Base-by-base conservation (phyloP, 495 filamentous ascomycete species). In the Hypoxylon intermedium region DNA sequence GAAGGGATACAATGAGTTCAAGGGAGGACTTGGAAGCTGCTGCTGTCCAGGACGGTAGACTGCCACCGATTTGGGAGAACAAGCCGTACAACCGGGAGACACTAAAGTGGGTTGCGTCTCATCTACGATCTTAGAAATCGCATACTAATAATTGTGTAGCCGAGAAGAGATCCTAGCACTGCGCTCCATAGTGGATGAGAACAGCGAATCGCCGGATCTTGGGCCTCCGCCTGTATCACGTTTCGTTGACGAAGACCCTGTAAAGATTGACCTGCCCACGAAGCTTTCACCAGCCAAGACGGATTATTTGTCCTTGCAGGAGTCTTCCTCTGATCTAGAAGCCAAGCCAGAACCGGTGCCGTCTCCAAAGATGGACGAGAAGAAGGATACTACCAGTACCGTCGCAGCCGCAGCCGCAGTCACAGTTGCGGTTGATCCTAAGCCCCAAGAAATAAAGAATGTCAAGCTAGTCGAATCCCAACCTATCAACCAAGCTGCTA, bases 31-130 rank as follows among this genome's bases (percentile, higher is more conserved):
- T 75, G 16, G 85, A 87, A 51, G 73, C 73, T 16, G 68, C 80
- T 9, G 80, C 83, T 60, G 67, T 73, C 37, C 78, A 80, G 64
- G 86, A 90, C 62, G 89, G 87, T 24, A 82, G 82, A 61, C 72
- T 98, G 50, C 90, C 93, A 6, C 85, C 89, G 0, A 97, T 98
- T 44, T 70, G 85, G 45, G 94, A 98, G 73, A 87, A 90, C 67
- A 94, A 92, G 72, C 75, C 75, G 31, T 95, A 84, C 64, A 88
- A 88, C 12, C 78, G 91, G 52, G 77, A 76, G 53, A 93, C 90
- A 2, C 74, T 94, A 56, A 89, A 87, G 90, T 95, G 79, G 63
- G 85, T 70, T 1, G 11, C 23, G 59, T 55, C 5, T 15, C 7
- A 18, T 30, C 9, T 6, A 13, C 19, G 6, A 51, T 21, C 11